phyloP scores from a whole-genome alignment of 169 alveolate genomes.

The Pseudocohnilembus persalinus region DNA sequence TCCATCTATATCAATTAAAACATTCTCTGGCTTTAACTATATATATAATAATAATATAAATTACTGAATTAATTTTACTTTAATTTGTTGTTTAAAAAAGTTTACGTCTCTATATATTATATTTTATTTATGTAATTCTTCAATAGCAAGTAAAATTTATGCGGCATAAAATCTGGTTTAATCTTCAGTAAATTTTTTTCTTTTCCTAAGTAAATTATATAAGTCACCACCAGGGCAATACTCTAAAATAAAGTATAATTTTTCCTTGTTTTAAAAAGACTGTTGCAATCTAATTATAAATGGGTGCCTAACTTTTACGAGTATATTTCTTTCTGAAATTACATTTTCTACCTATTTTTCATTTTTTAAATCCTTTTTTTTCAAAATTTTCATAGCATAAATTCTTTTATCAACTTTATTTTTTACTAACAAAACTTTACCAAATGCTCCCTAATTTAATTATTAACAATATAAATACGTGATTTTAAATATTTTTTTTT shows the following conservation, averaged over 20 bases:
- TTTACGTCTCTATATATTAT: slow-evolving; percentile 69
- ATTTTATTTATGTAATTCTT: slow-evolving; percentile 64
- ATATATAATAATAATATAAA: slow-evolving; percentile 1
- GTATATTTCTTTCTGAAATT: slow-evolving; percentile 69
- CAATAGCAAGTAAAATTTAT: slow-evolving; percentile 68
- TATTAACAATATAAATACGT: too few relatives aligned
- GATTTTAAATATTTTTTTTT: too few relatives aligned
- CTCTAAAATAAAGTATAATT: slow-evolving; percentile 76
- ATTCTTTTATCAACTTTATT: slow-evolving; percentile 48
- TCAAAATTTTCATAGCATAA: slow-evolving; percentile 49
- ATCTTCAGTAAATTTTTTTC: slow-evolving; percentile 52
- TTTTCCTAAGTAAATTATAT: slow-evolving; percentile 40
- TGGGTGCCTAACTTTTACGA: slow-evolving; percentile 71
- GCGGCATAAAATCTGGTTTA: slow-evolving; percentile 69
- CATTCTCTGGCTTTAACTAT: slow-evolving; percentile 79
- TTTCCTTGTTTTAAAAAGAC: slow-evolving; percentile 70
- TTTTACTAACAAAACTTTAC: slow-evolving; percentile 73
- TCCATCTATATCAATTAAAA: slow-evolving; percentile 73
- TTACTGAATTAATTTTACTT: neutral
- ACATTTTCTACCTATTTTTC: slow-evolving; percentile 37
- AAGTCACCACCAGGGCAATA: slow-evolving; percentile 86
- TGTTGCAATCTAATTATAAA: slow-evolving; percentile 73
- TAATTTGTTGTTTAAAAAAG: neutral
- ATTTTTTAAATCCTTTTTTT: slow-evolving; percentile 35
- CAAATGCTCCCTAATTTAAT: slow-evolving; percentile 71